These are phyloP conservation scores for Suillus brevipes DNA, from an alignment of 768 basidiomycete genomes.

Conservation along the genomic window DNA sequence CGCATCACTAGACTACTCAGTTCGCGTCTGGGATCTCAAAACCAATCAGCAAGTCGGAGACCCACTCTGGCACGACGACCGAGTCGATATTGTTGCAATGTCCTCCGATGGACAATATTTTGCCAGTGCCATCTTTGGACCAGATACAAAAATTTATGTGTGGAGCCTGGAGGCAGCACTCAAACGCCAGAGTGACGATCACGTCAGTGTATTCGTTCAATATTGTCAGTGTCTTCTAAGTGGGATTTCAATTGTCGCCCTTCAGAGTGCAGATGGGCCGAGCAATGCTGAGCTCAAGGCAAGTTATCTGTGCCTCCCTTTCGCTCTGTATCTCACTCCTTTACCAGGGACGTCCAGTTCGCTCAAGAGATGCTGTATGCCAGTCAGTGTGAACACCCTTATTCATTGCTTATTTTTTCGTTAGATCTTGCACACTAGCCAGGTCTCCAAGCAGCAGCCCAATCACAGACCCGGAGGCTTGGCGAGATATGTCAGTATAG, in stretches of 20 bases:
- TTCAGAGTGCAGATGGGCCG: neutral
- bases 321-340: neutral
- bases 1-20: neutral
- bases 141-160: constrained; percentile 71
- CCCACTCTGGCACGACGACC: constrained; percentile 72
- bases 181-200: neutral
- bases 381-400: neutral
- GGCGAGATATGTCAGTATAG: neutral
- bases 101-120: constrained; percentile 79
- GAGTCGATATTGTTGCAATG: constrained; percentile 46
- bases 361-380: neutral
- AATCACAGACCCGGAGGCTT: neutral
- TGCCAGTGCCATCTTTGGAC: constrained; percentile 55
- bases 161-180: constrained; percentile 66
- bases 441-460: neutral
- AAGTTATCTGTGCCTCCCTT: neutral
- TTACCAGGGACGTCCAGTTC: neutral
- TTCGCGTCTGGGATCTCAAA: constrained; percentile 1
- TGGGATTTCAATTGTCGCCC: too few species aligned
- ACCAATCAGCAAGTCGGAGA: constrained; percentile 20
- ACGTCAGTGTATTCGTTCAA: neutral
- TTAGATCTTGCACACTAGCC: neutral
- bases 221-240: neutral
- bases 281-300: neutral
- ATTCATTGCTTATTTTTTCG: neutral